These are phyloP conservation scores for Blastobotrys petasosporus DNA, from an alignment of 1,139 yeast species.

Conservation along the genomic window DNA sequence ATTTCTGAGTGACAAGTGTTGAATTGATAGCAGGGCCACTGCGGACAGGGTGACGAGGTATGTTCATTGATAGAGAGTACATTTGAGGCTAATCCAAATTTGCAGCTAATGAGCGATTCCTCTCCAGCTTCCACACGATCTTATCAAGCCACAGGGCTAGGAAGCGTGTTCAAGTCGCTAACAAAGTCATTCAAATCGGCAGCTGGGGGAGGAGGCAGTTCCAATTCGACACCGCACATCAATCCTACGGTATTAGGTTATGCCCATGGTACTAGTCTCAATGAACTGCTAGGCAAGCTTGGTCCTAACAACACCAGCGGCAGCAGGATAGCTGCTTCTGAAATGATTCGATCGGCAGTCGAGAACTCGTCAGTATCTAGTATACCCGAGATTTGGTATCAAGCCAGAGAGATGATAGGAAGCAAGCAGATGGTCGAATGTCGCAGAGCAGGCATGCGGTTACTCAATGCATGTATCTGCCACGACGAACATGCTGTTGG, in stretches of 20 bases:
- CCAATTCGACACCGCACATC: constrained; percentile 34
- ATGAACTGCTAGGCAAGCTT: constrained; percentile 40
- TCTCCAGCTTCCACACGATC: constrained; percentile 2
- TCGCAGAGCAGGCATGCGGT: constrained; percentile 49
- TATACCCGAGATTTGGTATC: constrained; percentile 72
- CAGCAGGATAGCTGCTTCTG: constrained; percentile 49
- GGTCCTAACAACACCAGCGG: constrained; percentile 36
- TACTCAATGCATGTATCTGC: constrained; percentile 52
- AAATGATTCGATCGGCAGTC: constrained; percentile 46
- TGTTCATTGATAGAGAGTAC: too few relatives aligned
- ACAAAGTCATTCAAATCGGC: constrained; percentile 45
- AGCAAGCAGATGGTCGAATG: constrained; percentile 38
- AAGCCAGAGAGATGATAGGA: constrained; percentile 52
- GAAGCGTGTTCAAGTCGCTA: constrained; percentile 48
- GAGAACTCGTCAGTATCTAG: constrained; percentile 51
- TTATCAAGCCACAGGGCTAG: constrained; percentile 15
- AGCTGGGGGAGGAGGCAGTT: constrained; percentile 24
- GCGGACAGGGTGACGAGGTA: too few relatives aligned
- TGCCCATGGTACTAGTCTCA: constrained; percentile 48
- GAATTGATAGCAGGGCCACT: too few relatives aligned
- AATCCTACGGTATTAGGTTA: constrained; percentile 60
- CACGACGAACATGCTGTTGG: constrained; percentile 47
- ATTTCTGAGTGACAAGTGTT: too few relatives aligned
- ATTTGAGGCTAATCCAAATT: constrained; percentile 22
- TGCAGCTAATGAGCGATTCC: constrained; percentile 2